These are phyloP conservation scores for Fraxinus anomala DNA, from an alignment of 257 asterid genomes.

Conservation along the genomic window DNA sequence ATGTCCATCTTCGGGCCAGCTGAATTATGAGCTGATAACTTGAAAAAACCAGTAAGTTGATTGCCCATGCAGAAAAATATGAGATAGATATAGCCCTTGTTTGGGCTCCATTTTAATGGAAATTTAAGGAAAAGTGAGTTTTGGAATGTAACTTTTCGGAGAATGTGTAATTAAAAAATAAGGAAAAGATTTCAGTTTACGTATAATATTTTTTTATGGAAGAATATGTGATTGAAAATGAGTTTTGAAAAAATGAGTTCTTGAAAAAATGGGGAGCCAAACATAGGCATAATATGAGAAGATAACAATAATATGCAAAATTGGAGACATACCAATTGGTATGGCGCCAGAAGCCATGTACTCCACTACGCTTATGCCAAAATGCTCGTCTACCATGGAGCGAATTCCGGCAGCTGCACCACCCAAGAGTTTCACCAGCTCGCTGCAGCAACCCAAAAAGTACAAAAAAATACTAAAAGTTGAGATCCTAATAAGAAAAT, in stretches of 20 bases:
- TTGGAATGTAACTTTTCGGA: too few relatives aligned
- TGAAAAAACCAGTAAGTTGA: background rate
- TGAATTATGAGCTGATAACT: slow-evolving; percentile 74
- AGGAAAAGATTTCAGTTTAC: too few relatives aligned
- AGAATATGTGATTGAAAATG: too few relatives aligned
- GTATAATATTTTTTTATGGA: too few relatives aligned
- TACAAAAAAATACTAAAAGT: background rate
- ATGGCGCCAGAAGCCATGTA: slow-evolving; percentile 95
- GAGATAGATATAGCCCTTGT: background rate
- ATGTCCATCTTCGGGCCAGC: slow-evolving; percentile 97
- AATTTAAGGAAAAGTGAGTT: too few relatives aligned
- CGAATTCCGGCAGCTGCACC: slow-evolving; percentile 84
- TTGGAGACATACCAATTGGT: slow-evolving; percentile 67
- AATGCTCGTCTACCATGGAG: slow-evolving; percentile 94
- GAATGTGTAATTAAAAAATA: too few relatives aligned
- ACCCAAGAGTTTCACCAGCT: slow-evolving; percentile 79
- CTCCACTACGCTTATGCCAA: slow-evolving; percentile 93
- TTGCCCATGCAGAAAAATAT: background rate
- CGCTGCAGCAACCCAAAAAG: slow-evolving; percentile 41
- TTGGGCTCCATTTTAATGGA: too few relatives aligned
- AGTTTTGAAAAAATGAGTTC: too few relatives aligned
- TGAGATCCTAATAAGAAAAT: background rate
- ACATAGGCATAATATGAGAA: background rate
- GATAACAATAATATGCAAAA: background rate
- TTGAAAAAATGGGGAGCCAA: too few relatives aligned